Conservation (phyloP, 2,329 filamentous ascomycete species). For the Cytospora schulzeri region DNA sequence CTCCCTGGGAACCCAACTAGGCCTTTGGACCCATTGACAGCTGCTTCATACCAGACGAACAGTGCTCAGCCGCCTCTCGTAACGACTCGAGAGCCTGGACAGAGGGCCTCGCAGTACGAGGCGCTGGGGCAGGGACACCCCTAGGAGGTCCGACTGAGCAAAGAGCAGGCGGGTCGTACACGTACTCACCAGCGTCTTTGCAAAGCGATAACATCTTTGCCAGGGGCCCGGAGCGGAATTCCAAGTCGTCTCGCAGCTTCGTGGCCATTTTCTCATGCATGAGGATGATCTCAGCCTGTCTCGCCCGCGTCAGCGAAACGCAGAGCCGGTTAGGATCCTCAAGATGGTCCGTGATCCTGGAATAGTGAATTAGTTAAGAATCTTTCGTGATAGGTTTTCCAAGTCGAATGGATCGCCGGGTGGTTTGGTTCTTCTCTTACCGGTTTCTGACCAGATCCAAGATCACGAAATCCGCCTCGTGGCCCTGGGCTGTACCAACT, state of each 20-base stretch:
- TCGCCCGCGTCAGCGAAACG: constrained; percentile 48
- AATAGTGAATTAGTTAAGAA: background rate
- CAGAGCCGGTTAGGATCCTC: constrained; percentile 48
- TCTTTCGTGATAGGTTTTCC: background rate
- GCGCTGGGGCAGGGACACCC: too few relatives aligned
- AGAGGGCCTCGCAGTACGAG: too few relatives aligned
- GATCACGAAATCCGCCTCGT: constrained; percentile 51
- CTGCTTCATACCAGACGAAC: too few relatives aligned
- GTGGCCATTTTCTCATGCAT: constrained; percentile 43
- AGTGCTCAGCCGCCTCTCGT: too few relatives aligned
- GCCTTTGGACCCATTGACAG: too few relatives aligned
- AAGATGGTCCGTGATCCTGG: constrained; percentile 41
- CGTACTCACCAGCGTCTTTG: background rate
- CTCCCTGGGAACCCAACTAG: too few relatives aligned
- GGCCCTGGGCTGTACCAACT: constrained; percentile 49
- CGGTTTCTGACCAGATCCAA: constrained; percentile 49
- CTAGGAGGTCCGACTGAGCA: background rate
- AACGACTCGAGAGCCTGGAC: too few relatives aligned
- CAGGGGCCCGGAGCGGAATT: background rate
- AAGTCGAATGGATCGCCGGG: background rate
- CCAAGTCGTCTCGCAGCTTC: background rate
- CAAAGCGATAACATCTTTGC: background rate
- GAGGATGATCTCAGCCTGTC: constrained; percentile 48
- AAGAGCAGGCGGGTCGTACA: background rate
- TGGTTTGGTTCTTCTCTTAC: background rate